A percentile compares a stretch with the other conserved stretches of the same genome.
Conservation (phyloP, 2,329 filamentous ascomycete species). For the Dothideomycetes sp. region DNA sequence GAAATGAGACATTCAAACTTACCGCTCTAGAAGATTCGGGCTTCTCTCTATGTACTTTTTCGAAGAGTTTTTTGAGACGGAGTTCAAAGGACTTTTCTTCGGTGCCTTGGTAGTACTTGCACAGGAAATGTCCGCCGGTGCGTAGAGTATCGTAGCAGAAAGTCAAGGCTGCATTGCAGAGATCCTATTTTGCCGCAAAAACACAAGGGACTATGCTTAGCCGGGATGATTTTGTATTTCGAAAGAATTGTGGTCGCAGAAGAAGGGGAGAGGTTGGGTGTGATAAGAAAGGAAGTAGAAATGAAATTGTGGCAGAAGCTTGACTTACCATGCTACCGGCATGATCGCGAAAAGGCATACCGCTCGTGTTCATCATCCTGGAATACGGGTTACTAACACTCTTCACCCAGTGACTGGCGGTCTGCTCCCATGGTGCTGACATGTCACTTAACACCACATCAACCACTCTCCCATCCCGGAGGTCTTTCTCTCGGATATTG, state of each 20-base stretch:
- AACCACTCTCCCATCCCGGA: constrained; percentile 51
- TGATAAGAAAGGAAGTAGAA: background rate
- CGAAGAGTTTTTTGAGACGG: constrained; percentile 66
- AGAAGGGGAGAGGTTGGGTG: background rate
- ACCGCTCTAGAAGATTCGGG: constrained; percentile 84
- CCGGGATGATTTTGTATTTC: background rate
- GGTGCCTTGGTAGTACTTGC: constrained; percentile 90
- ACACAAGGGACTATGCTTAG: constrained; percentile 6
- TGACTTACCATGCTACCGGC: constrained; percentile 82
- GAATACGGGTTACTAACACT: constrained; percentile 90
- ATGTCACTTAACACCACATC: constrained; percentile 97
- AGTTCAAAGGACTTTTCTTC: constrained; percentile 76
- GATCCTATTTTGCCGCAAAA: constrained; percentile 53
- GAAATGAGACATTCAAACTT: constrained; percentile 28
- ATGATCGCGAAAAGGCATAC: constrained; percentile 77
- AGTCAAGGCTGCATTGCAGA: constrained; percentile 73
- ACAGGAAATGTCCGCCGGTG: constrained; percentile 80
- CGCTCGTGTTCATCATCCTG: constrained; percentile 99
- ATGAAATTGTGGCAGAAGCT: background rate
- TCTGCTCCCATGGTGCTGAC: constrained; percentile 91
- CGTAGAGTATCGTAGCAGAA: constrained; percentile 81
- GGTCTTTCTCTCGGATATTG: constrained; percentile 27
- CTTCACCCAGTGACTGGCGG: constrained; percentile 67
- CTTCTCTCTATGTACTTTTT: constrained; percentile 75
- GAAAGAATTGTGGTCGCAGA: background rate